These are phyloP conservation scores for Aspergillus sclerotiicarbonarius DNA, from an alignment of 495 filamentous ascomycete species.

Conservation along the genomic window DNA sequence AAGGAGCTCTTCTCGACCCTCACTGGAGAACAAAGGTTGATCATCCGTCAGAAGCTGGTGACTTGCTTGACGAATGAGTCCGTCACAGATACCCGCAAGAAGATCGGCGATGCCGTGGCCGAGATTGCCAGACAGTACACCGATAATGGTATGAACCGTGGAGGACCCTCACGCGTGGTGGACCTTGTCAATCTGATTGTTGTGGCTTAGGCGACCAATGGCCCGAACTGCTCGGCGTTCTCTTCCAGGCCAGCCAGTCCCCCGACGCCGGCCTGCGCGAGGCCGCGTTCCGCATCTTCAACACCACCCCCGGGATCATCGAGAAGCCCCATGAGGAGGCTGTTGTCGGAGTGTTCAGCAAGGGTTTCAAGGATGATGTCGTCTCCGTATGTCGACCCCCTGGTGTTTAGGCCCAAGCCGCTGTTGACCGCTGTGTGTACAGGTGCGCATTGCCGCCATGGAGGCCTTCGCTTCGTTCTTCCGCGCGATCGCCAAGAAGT, in stretches of 20 bases:
- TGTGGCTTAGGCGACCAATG: conserved; percentile 69
- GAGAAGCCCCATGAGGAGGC: conserved; percentile 90
- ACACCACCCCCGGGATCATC: conserved; percentile 92
- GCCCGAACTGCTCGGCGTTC: conserved; percentile 81
- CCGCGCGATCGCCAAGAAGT: conserved; percentile 80
- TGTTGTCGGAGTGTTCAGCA: conserved; percentile 79
- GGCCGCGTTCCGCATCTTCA: conserved; percentile 89
- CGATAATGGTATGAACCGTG: conserved; percentile 68
- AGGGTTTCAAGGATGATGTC: conserved; percentile 87
- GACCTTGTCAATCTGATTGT: conserved; percentile 6
- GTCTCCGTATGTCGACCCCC: conserved; percentile 56
- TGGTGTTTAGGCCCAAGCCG: not conserved
- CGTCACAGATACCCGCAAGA: conserved; percentile 74
- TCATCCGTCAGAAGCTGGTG: conserved; percentile 79
- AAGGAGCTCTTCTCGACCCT: conserved; percentile 82
- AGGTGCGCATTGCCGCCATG: conserved; percentile 90
- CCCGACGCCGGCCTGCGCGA: conserved; percentile 78
- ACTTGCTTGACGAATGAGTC: conserved; percentile 69
- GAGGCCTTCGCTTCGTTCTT: conserved; percentile 97
- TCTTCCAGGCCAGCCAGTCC: conserved; percentile 87
- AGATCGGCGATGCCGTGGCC: conserved; percentile 93
- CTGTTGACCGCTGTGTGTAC: conserved; percentile 3
- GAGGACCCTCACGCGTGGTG: conserved; percentile 1
- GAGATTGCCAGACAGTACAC: conserved; percentile 93
- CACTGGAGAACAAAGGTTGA: conserved; percentile 62